A percentile compares a stretch with the other conserved stretches of the same genome.
phyloP scores from a whole-genome alignment of 352 stramenopile species.

The Phytophthora fragariaefolia region DNA sequence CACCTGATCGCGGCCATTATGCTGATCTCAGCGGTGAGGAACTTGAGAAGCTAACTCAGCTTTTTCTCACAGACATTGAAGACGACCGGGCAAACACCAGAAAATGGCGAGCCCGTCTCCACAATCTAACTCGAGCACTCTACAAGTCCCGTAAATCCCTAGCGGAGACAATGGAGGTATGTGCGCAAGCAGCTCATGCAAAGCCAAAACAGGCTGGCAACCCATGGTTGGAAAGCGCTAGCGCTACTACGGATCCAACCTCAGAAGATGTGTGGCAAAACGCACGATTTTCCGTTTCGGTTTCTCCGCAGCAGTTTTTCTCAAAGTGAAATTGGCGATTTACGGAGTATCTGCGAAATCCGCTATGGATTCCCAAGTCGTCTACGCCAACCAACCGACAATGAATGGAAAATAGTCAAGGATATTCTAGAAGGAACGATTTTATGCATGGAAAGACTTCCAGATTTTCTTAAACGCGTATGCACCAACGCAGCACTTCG shows the following conservation, averaged over 20 bases:
- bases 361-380: background rate
- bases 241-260: too few relatives aligned
- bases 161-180: background rate
- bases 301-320: background rate
- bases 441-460: background rate
- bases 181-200: background rate
- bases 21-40: background rate
- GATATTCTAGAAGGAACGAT: background rate
- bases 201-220: background rate
- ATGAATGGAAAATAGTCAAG: background rate
- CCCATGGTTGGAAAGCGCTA: too few relatives aligned
- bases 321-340: background rate
- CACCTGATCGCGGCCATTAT: background rate
- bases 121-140: background rate
- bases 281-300: background rate
- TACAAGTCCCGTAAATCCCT: background rate
- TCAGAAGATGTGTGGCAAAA: too few relatives aligned
- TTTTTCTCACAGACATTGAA: background rate
- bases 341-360: background rate
- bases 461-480: background rate
- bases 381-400: background rate
- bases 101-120: background rate
- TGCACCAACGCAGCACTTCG: background rate
- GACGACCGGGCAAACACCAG: background rate
- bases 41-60: background rate